phyloP scores from a whole-genome alignment of 1,284 basidiomycete species.

The Phlebopus sp. region DNA sequence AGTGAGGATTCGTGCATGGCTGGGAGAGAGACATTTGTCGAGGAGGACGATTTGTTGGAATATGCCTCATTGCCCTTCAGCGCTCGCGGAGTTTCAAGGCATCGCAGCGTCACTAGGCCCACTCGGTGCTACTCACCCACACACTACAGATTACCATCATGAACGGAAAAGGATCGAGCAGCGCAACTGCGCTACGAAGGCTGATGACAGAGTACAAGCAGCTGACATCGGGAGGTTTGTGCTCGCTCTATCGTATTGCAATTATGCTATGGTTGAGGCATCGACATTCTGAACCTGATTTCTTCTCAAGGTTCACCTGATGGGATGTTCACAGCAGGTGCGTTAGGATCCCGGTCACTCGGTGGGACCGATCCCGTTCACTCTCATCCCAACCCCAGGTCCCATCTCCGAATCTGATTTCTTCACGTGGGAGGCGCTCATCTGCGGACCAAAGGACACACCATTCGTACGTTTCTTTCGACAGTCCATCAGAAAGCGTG shows the following conservation, averaged over 20 bases:
- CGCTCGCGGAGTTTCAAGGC: constrained; percentile 5
- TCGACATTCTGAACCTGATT: constrained; percentile 5
- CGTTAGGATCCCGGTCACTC: constrained; percentile 10
- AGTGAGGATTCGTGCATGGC: too few relatives aligned
- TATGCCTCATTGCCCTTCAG: not conserved
- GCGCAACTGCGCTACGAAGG: constrained; percentile 68
- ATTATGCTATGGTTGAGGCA: too few relatives aligned
- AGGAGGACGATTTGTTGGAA: too few relatives aligned
- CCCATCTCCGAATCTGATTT: constrained; percentile 94
- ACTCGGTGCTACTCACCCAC: not conserved
- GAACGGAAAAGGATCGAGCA: constrained; percentile 44
- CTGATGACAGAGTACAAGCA: constrained; percentile 95
- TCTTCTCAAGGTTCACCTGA: constrained; percentile 71
- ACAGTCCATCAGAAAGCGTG: not conserved
- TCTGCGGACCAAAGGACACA: constrained; percentile 95
- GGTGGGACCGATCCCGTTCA: constrained; percentile 3
- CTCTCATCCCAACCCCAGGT: constrained; percentile 42
- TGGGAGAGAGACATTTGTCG: too few relatives aligned
- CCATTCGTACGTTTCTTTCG: constrained; percentile 71
- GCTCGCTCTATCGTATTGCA: not conserved
- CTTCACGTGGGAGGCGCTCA: constrained; percentile 97
- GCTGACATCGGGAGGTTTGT: constrained; percentile 62
- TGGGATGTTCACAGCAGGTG: constrained; percentile 92
- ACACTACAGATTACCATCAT: constrained; percentile 19
- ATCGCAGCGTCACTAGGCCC: too few relatives aligned